Conservation (phyloP, 2,329 filamentous ascomycete species). For the Fusarium continuum region DNA sequence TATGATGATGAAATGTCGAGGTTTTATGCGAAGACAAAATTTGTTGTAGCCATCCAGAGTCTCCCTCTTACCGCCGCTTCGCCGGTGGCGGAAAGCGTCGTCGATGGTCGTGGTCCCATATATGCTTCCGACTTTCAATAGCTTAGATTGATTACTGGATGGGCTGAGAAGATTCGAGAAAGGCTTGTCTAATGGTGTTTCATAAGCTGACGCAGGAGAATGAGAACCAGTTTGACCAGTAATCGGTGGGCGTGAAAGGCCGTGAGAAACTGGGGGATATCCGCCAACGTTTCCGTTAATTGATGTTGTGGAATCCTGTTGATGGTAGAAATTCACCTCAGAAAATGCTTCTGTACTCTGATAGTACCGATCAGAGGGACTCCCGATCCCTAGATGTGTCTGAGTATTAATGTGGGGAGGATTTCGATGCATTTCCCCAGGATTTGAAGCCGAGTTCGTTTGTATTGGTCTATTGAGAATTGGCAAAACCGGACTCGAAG, state of each 20-base stretch:
- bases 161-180: too few relatives aligned
- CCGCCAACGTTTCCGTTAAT: too few relatives aligned
- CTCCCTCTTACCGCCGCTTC: neutral
- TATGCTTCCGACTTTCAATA: too few relatives aligned
- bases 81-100: neutral
- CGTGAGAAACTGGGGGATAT: too few relatives aligned
- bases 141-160: too few relatives aligned
- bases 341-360: neutral
- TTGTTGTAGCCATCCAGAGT: neutral
- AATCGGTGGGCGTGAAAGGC: too few relatives aligned
- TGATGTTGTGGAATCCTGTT: too few relatives aligned
- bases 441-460: neutral
- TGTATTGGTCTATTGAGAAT: too few relatives aligned
- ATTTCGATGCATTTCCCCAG: neutral
- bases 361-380: neutral
- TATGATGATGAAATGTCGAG: conserved; percentile 20
- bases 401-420: neutral
- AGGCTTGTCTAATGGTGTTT: too few relatives aligned
- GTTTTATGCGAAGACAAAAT: neutral
- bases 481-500: neutral
- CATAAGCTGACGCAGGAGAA: too few relatives aligned
- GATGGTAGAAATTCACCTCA: too few relatives aligned
- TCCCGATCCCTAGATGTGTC: neutral
- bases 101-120: neutral
- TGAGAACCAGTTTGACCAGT: too few relatives aligned